A percentile compares a stretch with the other conserved stretches of the same genome.
phyloP scores from a whole-genome alignment of 2,329 filamentous ascomycete genomes.

The Aspergillus hiratsukae region DNA sequence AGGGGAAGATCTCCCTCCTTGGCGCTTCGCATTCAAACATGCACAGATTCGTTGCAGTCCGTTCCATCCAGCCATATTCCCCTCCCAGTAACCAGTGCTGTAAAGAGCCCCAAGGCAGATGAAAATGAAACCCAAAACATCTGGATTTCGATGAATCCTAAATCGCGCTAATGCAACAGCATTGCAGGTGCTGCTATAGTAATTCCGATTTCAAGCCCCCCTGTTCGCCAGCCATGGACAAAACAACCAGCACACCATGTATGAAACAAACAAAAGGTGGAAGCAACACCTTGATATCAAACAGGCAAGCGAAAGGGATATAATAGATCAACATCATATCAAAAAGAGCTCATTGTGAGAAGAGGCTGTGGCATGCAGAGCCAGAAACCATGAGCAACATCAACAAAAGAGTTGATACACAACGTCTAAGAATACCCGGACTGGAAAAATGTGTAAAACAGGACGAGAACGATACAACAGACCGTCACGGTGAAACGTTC shows the following conservation, averaged over 20 bases:
- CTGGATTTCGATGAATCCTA: background rate
- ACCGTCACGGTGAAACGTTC: conserved; percentile 3
- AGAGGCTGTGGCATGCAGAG: background rate
- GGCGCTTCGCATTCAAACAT: background rate
- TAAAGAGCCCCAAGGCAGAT: conserved; percentile 6
- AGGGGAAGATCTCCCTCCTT: background rate
- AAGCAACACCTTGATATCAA: conserved; percentile 6
- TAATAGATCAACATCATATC: conserved; percentile 11
- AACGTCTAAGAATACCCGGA: conserved; percentile 10
- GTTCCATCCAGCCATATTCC: conserved; percentile 8
- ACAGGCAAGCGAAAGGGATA: conserved; percentile 10
- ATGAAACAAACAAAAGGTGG: conserved; percentile 5
- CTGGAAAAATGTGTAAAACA: conserved; percentile 2
- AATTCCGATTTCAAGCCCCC: background rate
- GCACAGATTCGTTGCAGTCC: conserved; percentile 6
- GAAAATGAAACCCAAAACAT: background rate
- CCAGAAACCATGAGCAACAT: background rate
- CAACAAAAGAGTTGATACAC: conserved; percentile 4
- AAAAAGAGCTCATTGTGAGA: background rate
- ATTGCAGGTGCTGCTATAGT: background rate
- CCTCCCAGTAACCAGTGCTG: conserved; percentile 7
- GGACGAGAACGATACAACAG: conserved; percentile 5
- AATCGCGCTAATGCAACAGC: background rate
- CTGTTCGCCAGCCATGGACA: conserved; percentile 5
- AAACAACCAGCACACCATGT: conserved; percentile 1